Conservation (phyloP, 2,329 filamentous ascomycete genomes). For the Claviceps sp. region DNA sequence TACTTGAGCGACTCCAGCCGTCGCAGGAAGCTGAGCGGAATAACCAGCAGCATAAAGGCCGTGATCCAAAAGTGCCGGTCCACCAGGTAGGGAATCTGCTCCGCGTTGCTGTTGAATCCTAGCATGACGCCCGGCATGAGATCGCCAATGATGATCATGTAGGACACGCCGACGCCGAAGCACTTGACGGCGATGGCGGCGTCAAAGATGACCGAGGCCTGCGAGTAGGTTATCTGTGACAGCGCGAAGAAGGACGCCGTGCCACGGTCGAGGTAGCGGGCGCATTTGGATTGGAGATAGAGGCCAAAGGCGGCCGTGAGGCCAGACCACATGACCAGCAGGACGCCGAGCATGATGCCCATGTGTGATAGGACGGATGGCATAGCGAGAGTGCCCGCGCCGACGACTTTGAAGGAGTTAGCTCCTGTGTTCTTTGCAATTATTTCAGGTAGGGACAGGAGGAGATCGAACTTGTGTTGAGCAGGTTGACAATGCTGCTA, state of each 20-base stretch:
- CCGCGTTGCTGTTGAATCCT: slow-evolving; percentile 58
- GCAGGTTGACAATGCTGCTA: slow-evolving; percentile 85
- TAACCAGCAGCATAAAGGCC: slow-evolving; percentile 91
- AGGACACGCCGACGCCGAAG: slow-evolving; percentile 93
- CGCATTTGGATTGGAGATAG: slow-evolving; percentile 87
- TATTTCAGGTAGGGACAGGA: too few species aligned
- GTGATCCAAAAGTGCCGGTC: slow-evolving; percentile 97
- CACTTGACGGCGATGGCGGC: slow-evolving; percentile 94
- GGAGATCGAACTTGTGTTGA: slow-evolving; percentile 76
- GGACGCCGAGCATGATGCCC: slow-evolving; percentile 72
- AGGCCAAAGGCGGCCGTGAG: slow-evolving; percentile 81
- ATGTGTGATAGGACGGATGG: slow-evolving; percentile 92
- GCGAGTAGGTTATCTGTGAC: slow-evolving; percentile 92
- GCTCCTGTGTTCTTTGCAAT: background rate
- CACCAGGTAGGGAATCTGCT: slow-evolving; percentile 56
- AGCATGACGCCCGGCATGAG: slow-evolving; percentile 89
- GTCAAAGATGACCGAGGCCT: slow-evolving; percentile 90
- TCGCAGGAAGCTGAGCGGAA: slow-evolving; percentile 83
- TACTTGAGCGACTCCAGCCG: slow-evolving; percentile 94
- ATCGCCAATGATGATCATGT: slow-evolving; percentile 97
- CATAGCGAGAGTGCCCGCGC: slow-evolving; percentile 88
- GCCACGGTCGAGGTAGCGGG: slow-evolving; percentile 82
- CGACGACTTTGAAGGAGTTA: slow-evolving; percentile 52
- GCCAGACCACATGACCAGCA: slow-evolving; percentile 86
- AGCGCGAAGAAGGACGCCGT: slow-evolving; percentile 89